Percentiles rank a stretch among this genome's conserved stretches.
phyloP scores from a whole-genome alignment of 148 eudicot species.

The Rhododendron mucronatum region DNA sequence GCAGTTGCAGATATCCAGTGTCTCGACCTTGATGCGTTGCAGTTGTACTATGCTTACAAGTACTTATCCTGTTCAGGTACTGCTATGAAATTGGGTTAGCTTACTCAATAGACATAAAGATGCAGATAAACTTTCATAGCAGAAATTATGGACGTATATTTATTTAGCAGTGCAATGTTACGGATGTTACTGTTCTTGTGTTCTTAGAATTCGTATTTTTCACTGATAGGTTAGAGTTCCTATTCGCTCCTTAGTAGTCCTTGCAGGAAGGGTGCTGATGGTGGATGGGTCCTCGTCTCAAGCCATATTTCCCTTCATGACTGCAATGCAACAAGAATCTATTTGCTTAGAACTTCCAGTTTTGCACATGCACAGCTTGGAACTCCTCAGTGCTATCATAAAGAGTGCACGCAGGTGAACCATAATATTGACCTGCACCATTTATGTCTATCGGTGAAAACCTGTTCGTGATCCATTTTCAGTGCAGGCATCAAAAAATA shows the following conservation, averaged over 20 bases:
- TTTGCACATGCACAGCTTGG: constrained; percentile 58
- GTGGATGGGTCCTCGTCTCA: constrained; percentile 71
- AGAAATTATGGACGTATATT: not conserved
- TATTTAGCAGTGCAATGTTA: not conserved
- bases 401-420: constrained; percentile 62
- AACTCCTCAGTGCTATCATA: constrained; percentile 55
- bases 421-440: not conserved
- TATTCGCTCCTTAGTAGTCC: constrained; percentile 49
- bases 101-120: not conserved
- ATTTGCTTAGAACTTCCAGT: constrained; percentile 77
- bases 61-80: constrained; percentile 76
- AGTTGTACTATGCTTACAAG: constrained; percentile 64
- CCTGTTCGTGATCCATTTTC: not conserved
- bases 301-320: constrained; percentile 45
- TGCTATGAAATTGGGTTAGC: not conserved
- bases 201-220: not conserved
- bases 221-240: constrained; percentile 62
- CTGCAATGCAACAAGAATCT: constrained; percentile 75
- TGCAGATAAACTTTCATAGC: not conserved
- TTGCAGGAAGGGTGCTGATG: constrained; percentile 66
- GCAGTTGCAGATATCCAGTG: constrained; percentile 42
- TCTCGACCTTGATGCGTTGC: constrained; percentile 58
- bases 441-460: not conserved
- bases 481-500: not conserved
- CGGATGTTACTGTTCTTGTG: not conserved